A percentile compares a stretch with the other conserved stretches of the same genome.
These are phyloP conservation scores for Scheffersomyces insectosa DNA, from an alignment of 1,139 yeast species.

Conservation along the genomic window DNA sequence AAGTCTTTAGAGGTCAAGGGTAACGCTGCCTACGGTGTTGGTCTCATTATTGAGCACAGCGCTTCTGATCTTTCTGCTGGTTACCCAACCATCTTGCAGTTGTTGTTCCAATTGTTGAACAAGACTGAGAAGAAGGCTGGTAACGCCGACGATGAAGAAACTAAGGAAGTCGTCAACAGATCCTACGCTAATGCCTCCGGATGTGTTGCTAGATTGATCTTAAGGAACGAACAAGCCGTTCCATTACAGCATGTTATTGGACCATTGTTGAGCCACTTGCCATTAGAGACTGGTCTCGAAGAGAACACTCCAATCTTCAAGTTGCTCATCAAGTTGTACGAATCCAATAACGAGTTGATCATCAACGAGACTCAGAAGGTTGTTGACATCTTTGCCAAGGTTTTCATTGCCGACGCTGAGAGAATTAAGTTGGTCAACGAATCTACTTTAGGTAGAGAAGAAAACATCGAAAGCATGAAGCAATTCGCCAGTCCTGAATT, in stretches of 20 bases:
- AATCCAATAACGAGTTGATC: slow-evolving; percentile 58
- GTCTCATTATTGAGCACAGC: slow-evolving; percentile 69
- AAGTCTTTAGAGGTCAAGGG: slow-evolving; percentile 88
- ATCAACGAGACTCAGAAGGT: slow-evolving; percentile 61
- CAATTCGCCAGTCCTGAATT: slow-evolving; percentile 74
- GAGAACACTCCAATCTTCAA: slow-evolving; percentile 91
- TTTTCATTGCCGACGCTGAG: slow-evolving; percentile 73
- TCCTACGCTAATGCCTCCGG: slow-evolving; percentile 95
- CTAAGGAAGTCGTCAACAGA: slow-evolving; percentile 78
- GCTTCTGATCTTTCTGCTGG: slow-evolving; percentile 58
- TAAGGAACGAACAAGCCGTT: slow-evolving; percentile 69
- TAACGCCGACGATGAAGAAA: slow-evolving; percentile 71
- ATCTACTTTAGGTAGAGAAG: slow-evolving; percentile 81
- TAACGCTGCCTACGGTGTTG: slow-evolving; percentile 95
- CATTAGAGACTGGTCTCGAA: slow-evolving; percentile 85
- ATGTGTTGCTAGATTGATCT: slow-evolving; percentile 90
- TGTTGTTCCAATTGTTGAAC: slow-evolving; percentile 74
- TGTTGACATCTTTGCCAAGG: slow-evolving; percentile 66
- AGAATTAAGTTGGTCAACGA: slow-evolving; percentile 67
- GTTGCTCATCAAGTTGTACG: slow-evolving; percentile 71
- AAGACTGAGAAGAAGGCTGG: slow-evolving; percentile 73
- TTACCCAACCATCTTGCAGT: slow-evolving; percentile 70
- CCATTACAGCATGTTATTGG: slow-evolving; percentile 83
- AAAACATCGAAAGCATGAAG: slow-evolving; percentile 70
- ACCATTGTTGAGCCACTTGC: slow-evolving; percentile 75